Conservation (phyloP, 2,329 filamentous ascomycete genomes). For the Fusarium abutilonis region DNA sequence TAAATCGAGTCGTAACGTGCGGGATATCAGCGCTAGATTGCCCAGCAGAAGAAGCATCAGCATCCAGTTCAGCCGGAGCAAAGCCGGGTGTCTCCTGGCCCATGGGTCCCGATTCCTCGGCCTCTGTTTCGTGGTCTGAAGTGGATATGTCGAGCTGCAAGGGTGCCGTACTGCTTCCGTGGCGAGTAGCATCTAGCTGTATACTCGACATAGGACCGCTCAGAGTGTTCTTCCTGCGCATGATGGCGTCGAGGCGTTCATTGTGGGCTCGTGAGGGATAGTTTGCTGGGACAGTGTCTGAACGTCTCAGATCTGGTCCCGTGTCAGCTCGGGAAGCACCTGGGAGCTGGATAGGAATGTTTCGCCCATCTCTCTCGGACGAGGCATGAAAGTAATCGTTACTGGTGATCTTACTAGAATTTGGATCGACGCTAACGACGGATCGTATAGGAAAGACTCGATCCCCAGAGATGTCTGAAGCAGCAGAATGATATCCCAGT, state of each 20-base stretch:
- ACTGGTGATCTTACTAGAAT: constrained; percentile 51
- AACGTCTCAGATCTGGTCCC: constrained; percentile 42
- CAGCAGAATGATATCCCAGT: constrained; percentile 45
- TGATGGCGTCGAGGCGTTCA: constrained; percentile 35
- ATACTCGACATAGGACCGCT: constrained; percentile 57
- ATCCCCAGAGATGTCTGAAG: constrained; percentile 58
- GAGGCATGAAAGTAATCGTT: constrained; percentile 54
- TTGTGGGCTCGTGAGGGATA: constrained; percentile 32
- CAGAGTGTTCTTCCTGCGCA: constrained; percentile 49
- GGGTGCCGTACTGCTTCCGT: constrained; percentile 48
- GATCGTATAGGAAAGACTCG: constrained; percentile 84
- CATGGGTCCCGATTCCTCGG: constrained; percentile 44
- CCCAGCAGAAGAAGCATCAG: constrained; percentile 34
- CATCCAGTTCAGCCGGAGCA: constrained; percentile 1
- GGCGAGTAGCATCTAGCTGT: constrained; percentile 56
- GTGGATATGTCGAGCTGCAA: constrained; percentile 48
- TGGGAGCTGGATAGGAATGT: constrained; percentile 46
- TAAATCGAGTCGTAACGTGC: constrained; percentile 78
- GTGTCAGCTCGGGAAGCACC: constrained; percentile 46
- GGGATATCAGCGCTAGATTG: constrained; percentile 50
- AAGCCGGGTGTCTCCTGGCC: neutral
- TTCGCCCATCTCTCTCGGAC: constrained; percentile 48
- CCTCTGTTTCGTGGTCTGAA: constrained; percentile 49
- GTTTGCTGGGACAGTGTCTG: constrained; percentile 43
- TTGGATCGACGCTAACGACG: constrained; percentile 75